Conservation (phyloP, 148 eudicot genomes). For the Cornus kousa region DNA sequence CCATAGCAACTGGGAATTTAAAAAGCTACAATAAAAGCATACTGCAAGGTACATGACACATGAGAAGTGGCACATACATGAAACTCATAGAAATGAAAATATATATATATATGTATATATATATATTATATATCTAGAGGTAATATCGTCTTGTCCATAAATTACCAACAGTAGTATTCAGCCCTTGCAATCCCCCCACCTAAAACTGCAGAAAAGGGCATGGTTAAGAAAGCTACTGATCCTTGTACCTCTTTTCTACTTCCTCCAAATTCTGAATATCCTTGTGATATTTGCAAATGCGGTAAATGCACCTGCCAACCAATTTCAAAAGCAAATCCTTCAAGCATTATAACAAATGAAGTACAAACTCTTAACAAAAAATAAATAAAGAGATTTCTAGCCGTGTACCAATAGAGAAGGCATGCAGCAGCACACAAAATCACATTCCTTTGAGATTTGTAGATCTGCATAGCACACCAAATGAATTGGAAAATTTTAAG, state of each 20-base stretch:
- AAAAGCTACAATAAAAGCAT: not conserved
- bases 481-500: not conserved
- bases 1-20: not conserved
- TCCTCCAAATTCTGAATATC: conserved; percentile 86
- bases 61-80: not conserved
- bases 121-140: not conserved
- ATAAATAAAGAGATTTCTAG: not conserved
- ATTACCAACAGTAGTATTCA: not conserved
- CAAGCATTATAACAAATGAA: not conserved
- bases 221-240: conserved; percentile 40
- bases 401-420: conserved; percentile 79
- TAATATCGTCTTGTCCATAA: not conserved
- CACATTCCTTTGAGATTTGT: conserved; percentile 88
- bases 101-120: not conserved
- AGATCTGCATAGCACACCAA: conserved; percentile 45
- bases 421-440: conserved; percentile 66
- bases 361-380: not conserved
- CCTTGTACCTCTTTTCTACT: conserved; percentile 89
- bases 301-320: conserved; percentile 71
- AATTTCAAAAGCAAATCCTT: not conserved
- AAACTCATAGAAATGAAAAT: not conserved
- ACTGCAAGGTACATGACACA: not conserved
- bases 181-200: not conserved
- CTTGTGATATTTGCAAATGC: conserved; percentile 74
- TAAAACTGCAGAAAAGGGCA: not conserved